Evolutionary conservation across 2,329 filamentous ascomycete species (phyloP), one percentile per base, ranked within the genome.

Genomic region (Verruconis gallopava): DNA sequence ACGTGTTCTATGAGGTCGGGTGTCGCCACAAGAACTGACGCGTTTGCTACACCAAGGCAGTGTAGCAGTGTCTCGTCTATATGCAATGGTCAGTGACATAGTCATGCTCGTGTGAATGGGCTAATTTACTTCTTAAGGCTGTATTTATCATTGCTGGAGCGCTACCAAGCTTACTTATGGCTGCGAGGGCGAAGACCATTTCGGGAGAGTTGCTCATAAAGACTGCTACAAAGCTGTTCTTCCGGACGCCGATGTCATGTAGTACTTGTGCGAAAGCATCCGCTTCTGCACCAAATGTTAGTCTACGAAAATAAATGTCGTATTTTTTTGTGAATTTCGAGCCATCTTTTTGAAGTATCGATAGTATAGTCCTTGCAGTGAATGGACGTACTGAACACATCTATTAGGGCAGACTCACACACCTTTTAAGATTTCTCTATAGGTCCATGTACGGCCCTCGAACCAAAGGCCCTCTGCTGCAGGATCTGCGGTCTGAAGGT

Each of bases 201-300:
- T 69, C 67, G 0, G 65, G 66, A 1, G 65, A 68, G 46, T 71
- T 71, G 11, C 58, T 64, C 37, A 60, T 66, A 51, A 67, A 70
- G 2, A 69, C 58, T 3, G 58, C 65, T 13, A 70, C 60, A 35
- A 60, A 60, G 44, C 68, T 64, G 2, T 61, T 60, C 0, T 55
- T 41, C 20, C 51, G 50, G 12, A 69, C 50, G 6, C 55, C 61
- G 39, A 59, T 55, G 3, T 48, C 49, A 39, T 61, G 56, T 19
- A 69, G 51, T 19, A 64, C 51, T 12, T 59, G 57, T n/a, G 65
- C 65, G 42, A 69, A 53, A 37, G 60, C 58, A 45, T 66, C 59
- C 38, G 62, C 62, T 47, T 65, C 65, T 66, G 46, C 9, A 37
- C n/a, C n/a, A n/a, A n/a, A n/a, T n/a, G n/a, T n/a, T n/a, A n/a